Base-by-base conservation (phyloP, 257 asterid species). In the Nicotiana tomentosiformis region DNA sequence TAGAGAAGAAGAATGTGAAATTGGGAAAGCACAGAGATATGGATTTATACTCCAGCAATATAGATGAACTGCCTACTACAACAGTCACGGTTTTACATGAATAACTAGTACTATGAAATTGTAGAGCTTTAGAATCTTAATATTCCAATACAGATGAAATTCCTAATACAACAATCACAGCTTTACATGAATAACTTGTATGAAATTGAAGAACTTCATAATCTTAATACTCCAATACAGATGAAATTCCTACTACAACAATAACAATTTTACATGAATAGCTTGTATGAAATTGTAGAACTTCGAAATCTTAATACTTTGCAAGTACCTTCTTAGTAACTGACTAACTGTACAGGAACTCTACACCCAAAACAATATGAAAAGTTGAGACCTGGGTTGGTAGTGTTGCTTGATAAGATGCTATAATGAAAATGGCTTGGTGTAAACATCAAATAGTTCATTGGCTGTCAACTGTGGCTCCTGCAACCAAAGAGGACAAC, bases 401-500 rank as follows among this genome's bases (percentile, higher is more conserved):
- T 11, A 20, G 35, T 70, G 78, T n/a, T 49, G 62, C 80, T 49
- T 49, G 39, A 74, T 23, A 49, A 60, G 66, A 11, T 8, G 77
- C 88, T 86, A 94, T 37, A 94, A 89, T 29, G 94, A 90, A 85
- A 94, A 94, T 26, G 96, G 97, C 85, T 94, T 95, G 18, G 91
- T 86, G 74, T 95, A 93, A 72, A 93, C 90, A 85, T 95, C 98
- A 70, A 95, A 95, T 55, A 91, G 90, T 33, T 93, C 98, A 77
- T 89, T 91, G 3, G 97, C 89, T 80, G 91, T 91, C 15, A 95
- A 89, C 64, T 95, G 97, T 74, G 98, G 97, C 83, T 91, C 97
- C 97, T 91, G 97, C 87, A 84, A 55, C 76, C 60, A 84, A 84
- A 18, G 26, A 12, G 56, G 43, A 29, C 57, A 79, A 37, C 26